phyloP scores from a whole-genome alignment of 768 basidiomycete genomes.

The Mycena haematopus region DNA sequence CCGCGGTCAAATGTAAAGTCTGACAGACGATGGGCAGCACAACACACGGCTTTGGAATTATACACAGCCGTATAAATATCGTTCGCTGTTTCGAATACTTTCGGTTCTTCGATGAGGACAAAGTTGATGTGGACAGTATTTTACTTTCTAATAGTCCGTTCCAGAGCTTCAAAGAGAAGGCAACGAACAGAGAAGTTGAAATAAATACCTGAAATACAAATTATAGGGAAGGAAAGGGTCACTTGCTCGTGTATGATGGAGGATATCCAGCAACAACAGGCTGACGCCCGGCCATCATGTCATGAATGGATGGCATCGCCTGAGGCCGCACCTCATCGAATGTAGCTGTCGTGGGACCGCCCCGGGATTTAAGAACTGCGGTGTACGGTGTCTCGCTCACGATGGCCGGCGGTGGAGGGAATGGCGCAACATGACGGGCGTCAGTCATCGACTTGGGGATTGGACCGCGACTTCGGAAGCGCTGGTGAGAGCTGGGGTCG shows the following conservation, averaged over 20 bases:
- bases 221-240: not conserved
- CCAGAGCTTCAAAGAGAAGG: not conserved
- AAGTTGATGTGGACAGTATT: not conserved
- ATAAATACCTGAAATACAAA: constrained; percentile 8
- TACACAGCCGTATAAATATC: not conserved
- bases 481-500: constrained; percentile 22
- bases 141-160: not conserved
- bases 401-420: constrained; percentile 7
- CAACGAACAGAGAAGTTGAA: not conserved
- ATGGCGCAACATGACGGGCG: constrained; percentile 1
- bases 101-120: too few species aligned
- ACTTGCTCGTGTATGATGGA: constrained; percentile 21
- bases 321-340: constrained; percentile 18
- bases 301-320: constrained; percentile 14
- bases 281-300: constrained; percentile 3
- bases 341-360: not conserved
- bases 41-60: not conserved
- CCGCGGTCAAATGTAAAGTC: not conserved
- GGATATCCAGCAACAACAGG: constrained; percentile 11
- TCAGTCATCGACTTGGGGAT: constrained; percentile 25
- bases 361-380: not conserved
- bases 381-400: not conserved
- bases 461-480: constrained; percentile 15
- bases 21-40: not conserved
- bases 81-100: too few species aligned